Base-by-base conservation (phyloP, 331 rosid genomes). In the Phaseolus coccineus region DNA sequence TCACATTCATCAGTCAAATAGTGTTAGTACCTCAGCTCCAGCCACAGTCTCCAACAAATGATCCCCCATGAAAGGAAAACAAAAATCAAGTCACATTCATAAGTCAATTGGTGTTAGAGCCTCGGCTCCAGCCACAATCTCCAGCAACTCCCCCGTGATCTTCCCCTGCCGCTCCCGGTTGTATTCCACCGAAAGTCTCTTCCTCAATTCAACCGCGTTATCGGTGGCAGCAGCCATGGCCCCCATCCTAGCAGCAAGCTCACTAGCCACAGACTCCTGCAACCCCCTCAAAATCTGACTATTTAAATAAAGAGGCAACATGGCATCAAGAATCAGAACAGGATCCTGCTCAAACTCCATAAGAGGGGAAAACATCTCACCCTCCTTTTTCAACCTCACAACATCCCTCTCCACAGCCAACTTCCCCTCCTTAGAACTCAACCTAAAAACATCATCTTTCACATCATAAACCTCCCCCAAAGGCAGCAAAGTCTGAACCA, bases 331-430 rank as follows among this genome's bases (percentile, higher is more conserved):
- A 81, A 94, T 94, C 89, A 89, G 90, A 85, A 82, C 94, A 10
- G 97, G 98, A 53, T 94, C 94, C 72, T 94, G 98, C 51, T 94
- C 97, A 48, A 91, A 94, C 78, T 89, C 76, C 91, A 94, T 73
- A 76, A 90, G 47, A 0, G 96, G 96, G 1, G 1, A 6, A 16
- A 84, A 24, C 77, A 58, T 70, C 33, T 66, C 71, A 66, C 51
- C 30, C 71, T 65, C 51, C 8, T 69, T 89, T 62, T 70, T 71
- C 71, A 28, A 71, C 81, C 51, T 74, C 57, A 72, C 58, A 77
- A 77, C 71, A 15, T 83, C 92, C 80, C 91, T 91, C 77, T 86
- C 84, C 76, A 93, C 78, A 33, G 78, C 76, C 84, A 93, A 71
- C 33, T 90, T 93, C 13, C 98, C 97, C 42, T 85, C 85, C 79